phyloP scores from a whole-genome alignment of 2,329 filamentous ascomycete species.

The Elsinoe ampelina region DNA sequence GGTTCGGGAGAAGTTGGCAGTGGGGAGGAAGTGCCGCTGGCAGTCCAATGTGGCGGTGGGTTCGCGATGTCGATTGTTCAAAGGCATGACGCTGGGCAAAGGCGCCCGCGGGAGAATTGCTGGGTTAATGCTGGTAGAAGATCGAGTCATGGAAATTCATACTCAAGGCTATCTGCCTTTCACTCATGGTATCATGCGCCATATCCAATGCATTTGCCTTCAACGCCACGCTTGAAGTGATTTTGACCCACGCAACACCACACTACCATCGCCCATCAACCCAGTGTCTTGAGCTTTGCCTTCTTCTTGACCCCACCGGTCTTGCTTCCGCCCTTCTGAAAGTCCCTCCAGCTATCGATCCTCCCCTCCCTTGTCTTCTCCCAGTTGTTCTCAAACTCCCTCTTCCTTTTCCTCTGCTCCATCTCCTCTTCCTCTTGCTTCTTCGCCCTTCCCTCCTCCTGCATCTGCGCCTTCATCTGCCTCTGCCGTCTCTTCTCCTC shows the following conservation, averaged over 20 bases:
- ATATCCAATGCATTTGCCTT: background rate
- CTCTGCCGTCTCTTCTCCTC: constrained; percentile 77
- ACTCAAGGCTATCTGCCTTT: background rate
- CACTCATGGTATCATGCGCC: background rate
- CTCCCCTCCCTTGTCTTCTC: constrained; percentile 83
- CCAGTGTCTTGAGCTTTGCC: constrained; percentile 45
- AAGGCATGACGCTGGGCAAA: too few relatives aligned
- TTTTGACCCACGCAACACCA: background rate
- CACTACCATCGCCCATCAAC: constrained; percentile 26
- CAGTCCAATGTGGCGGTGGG: background rate
- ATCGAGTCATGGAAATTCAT: too few relatives aligned
- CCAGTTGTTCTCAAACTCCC: constrained; percentile 92
- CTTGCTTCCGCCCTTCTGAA: constrained; percentile 56
- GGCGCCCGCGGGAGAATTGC: too few relatives aligned
- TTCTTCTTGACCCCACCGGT: constrained; percentile 35
- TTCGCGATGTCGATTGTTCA: too few relatives aligned
- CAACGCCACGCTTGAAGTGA: background rate
- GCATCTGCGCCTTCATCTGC: constrained; percentile 88
- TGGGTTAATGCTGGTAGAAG: too few relatives aligned
- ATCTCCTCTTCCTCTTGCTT: constrained; percentile 76
- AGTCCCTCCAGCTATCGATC: constrained; percentile 89
- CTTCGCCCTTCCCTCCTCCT: constrained; percentile 88
- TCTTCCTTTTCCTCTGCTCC: constrained; percentile 51
- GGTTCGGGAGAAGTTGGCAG: too few relatives aligned
- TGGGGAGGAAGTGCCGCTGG: background rate